Base-by-base conservation (phyloP, 2,329 filamentous ascomycete genomes). In the Pestalotiopsis sp. region DNA sequence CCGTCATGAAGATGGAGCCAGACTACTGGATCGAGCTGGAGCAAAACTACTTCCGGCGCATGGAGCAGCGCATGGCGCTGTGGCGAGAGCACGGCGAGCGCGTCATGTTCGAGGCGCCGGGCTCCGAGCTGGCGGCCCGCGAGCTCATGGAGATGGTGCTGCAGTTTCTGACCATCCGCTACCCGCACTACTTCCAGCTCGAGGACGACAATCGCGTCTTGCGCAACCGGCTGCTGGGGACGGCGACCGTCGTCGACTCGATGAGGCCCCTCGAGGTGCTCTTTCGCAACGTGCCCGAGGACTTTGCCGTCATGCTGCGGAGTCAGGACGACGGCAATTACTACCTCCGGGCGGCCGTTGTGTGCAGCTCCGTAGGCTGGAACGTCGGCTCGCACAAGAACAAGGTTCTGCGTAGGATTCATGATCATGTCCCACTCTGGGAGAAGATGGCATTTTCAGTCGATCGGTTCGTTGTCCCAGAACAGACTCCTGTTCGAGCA, bases 1-100 rank as follows among this genome's bases (percentile, higher is more conserved):
- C 93, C 2, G 83, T 95, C 9, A 90, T 87, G 58, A 97, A 93
- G 73, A 82, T 96, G 78, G 92, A 97, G 70, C 83, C 90, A 0
- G 91, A 97, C 76, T 97, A 91, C 88, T 97, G 94, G 94, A 83
- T 97, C n/a, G 94, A 97, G 80, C 85, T 97, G 2, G 93, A 96
- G 73, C 90, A 84, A 64, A 92, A 88, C 3, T 97, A 97, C 77
- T 81, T 80, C 60, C 75, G 84, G 1, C 88, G 91, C 25, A 90
- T 97, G 72, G 84, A 85, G 4, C 89, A 95, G 76, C 91, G 94
- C 20, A 86, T 90, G 75, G 82, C 80, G 0, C 84, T 97, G 0
- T 92, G 90, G 75, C 82, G 81, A 12, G 81, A 90, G 69, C 84
- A 95, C 71, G 89, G 91, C 2, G 83, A 84, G 11, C 80, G 83